Conservation (phyloP, 768 basidiomycete genomes). For the Psilocybe cyanescens region DNA sequence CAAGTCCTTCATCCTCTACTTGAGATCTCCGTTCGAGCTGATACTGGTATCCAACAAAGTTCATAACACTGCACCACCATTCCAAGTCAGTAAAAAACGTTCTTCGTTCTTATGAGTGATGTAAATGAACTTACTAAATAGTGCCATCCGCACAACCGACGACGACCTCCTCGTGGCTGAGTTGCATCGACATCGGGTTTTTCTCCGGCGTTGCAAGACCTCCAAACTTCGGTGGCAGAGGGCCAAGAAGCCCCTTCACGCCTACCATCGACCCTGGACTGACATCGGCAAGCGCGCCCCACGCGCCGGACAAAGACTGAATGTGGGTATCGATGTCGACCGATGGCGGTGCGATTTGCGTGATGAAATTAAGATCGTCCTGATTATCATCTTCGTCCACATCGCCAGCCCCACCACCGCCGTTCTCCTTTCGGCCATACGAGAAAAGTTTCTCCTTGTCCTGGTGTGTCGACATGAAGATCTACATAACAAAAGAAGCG, state of each 20-base stretch:
- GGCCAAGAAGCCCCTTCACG: conserved; percentile 63
- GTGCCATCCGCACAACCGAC: conserved; percentile 92
- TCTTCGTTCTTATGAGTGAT: not conserved
- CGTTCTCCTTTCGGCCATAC: conserved; percentile 20
- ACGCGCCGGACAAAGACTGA: conserved; percentile 72
- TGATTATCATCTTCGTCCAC: conserved; percentile 28
- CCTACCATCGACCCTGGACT: conserved; percentile 32
- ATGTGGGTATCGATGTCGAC: conserved; percentile 71
- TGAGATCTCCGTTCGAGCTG: conserved; percentile 17
- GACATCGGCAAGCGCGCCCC: conserved; percentile 63
- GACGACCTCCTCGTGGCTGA: conserved; percentile 90
- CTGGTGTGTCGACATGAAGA: conserved; percentile 83
- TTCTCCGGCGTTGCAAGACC: conserved; percentile 88
- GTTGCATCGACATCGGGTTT: conserved; percentile 94
- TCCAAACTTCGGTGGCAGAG: conserved; percentile 67
- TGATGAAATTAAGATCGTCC: conserved; percentile 32
- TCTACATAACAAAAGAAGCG: conserved; percentile 40
- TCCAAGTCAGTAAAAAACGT: not conserved
- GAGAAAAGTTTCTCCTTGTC: conserved; percentile 45
- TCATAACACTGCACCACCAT: conserved; percentile 29
- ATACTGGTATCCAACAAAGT: conserved; percentile 35
- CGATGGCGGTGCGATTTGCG: conserved; percentile 29
- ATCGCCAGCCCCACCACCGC: not conserved
- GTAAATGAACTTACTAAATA: conserved; percentile 69
- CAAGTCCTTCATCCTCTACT: conserved; percentile 10